phyloP scores from a whole-genome alignment of 345 rosid species.

The Psidium friedrichsthalianum region DNA sequence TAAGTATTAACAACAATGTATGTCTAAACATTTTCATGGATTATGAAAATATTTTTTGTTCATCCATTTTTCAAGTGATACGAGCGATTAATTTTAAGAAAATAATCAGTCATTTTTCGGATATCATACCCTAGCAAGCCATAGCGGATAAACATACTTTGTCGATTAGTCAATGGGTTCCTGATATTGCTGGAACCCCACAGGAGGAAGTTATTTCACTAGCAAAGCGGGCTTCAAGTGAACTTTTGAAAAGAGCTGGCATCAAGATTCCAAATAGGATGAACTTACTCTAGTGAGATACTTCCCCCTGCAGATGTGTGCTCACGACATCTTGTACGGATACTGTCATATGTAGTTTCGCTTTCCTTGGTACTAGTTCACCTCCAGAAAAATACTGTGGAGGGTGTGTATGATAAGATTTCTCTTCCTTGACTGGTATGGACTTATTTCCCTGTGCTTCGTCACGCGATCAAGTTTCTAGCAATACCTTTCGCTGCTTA shows the following conservation, averaged over 20 bases:
- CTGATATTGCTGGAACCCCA: neutral
- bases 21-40: too few relatives aligned
- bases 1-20: too few relatives aligned
- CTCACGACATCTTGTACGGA: neutral
- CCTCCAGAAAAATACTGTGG: neutral
- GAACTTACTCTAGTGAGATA: constrained; percentile 23
- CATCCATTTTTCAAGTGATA: too few relatives aligned
- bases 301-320: neutral
- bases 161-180: neutral
- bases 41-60: too few relatives aligned
- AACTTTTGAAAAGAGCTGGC: constrained; percentile 41
- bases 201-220: constrained; percentile 14
- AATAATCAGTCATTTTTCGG: too few relatives aligned
- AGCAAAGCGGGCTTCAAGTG: constrained; percentile 35
- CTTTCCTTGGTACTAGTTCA: neutral
- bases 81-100: too few relatives aligned
- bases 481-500: neutral
- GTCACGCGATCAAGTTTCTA: neutral
- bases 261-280: constrained; percentile 35
- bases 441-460: neutral
- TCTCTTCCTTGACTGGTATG: neutral
- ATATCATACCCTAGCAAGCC: neutral
- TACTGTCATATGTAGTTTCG: neutral
- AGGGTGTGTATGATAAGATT: neutral
- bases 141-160: neutral